Evolutionary conservation across 75 land plant genomes (phyloP).

Genomic region (Sequoia sempervirens): DNA sequence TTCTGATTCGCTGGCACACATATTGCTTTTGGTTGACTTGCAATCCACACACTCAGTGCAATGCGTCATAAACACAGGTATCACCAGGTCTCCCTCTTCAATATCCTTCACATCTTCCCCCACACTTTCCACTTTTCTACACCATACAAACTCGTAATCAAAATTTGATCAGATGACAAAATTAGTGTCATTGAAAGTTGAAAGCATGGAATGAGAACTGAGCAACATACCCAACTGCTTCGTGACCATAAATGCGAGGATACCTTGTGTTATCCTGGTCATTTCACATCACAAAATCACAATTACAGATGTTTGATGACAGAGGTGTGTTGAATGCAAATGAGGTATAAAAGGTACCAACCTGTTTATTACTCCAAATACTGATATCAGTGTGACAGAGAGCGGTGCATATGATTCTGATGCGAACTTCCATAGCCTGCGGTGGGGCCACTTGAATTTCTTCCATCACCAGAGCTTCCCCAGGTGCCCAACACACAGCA

Average conservation of each 20-base stretch:
- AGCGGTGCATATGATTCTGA: conserved; percentile 12
- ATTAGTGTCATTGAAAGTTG: not conserved
- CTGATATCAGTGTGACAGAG: conserved; percentile 20
- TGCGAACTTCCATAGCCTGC: conserved; percentile 25
- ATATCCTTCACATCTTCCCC: conserved; percentile 54
- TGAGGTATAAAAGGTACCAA: not conserved
- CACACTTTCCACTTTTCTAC: conserved; percentile 52
- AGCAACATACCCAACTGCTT: conserved; percentile 25
- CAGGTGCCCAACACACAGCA: conserved; percentile 22
- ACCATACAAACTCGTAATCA: not conserved
- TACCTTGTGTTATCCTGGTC: conserved; percentile 16
- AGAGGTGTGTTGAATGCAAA: not conserved
- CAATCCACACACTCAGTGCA: conserved; percentile 63
- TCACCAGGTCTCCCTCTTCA: conserved; percentile 53
- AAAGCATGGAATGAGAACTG: not conserved
- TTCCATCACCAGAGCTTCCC: conserved; percentile 20
- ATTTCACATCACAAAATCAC: not conserved
- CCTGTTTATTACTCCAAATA: conserved; percentile 10
- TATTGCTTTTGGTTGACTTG: conserved; percentile 29
- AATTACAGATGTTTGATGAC: no score
- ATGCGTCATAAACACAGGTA: conserved; percentile 46
- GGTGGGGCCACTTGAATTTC: conserved; percentile 29
- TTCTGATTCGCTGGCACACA: conserved; percentile 17
- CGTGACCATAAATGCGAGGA: conserved; percentile 81
- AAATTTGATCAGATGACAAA: not conserved